phyloP scores from a whole-genome alignment of 495 filamentous ascomycete species.

The Annulohypoxylon maeteangense region DNA sequence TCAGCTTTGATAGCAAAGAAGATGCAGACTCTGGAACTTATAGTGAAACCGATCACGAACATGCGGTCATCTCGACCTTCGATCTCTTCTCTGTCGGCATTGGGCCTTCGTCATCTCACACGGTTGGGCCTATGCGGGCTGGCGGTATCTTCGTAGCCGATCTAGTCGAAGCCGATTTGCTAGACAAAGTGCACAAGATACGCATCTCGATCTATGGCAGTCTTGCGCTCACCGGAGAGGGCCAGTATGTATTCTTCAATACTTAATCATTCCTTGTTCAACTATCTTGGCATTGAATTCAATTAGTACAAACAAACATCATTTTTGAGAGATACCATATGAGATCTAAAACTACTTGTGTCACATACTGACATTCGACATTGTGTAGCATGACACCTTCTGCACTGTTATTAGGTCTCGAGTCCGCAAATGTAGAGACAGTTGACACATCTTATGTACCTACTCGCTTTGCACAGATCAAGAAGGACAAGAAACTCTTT shows the following conservation, averaged over 20 bases:
- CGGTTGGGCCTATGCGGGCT: constrained; percentile 52
- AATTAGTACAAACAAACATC: neutral
- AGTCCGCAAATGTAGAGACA: constrained; percentile 49
- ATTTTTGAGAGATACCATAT: neutral
- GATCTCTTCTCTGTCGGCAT: constrained; percentile 53
- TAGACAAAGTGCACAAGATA: constrained; percentile 49
- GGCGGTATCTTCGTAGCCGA: constrained; percentile 52
- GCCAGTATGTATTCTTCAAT: constrained; percentile 41
- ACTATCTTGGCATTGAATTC: neutral
- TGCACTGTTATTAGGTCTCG: constrained; percentile 49
- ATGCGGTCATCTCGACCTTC: constrained; percentile 53
- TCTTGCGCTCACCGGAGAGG: constrained; percentile 52
- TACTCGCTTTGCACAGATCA: constrained; percentile 48
- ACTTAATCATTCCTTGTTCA: neutral
- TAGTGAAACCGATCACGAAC: constrained; percentile 52
- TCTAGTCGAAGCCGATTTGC: constrained; percentile 45
- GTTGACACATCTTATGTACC: constrained; percentile 52
- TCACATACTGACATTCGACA: constrained; percentile 1
- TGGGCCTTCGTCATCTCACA: constrained; percentile 52
- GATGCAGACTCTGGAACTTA: constrained; percentile 44
- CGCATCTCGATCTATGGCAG: constrained; percentile 51
- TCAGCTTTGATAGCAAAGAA: constrained; percentile 21
- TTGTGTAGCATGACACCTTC: constrained; percentile 48
- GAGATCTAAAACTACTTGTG: neutral
- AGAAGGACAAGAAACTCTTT: constrained; percentile 48